Evolutionary conservation across 2,329 filamentous ascomycete genomes (phyloP), one percentile per base, ranked within the genome.

Genomic region (Proliferodiscus dingleyae): DNA sequence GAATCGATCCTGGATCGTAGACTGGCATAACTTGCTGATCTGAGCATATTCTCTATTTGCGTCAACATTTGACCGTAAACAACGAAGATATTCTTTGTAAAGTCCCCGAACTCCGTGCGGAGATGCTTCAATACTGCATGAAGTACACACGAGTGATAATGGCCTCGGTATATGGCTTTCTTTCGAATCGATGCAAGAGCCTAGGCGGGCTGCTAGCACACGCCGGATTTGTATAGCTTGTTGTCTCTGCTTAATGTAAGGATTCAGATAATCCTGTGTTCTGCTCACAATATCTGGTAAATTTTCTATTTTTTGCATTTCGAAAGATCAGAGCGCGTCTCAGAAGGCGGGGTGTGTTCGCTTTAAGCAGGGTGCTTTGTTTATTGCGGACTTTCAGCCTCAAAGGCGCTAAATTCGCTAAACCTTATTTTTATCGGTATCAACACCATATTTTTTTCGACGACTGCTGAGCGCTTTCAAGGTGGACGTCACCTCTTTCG

Each of bases 141-240:
- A 58, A 21, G 64, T 49, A 36, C 73, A 69, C 29, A 71, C 58
- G 9, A 83, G 69, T 13, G 76, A 72, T 18, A 80, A 61, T 33
- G 56, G 61, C n/a, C 49, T 51, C 24, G 47, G 40, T 11, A 55
- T 23, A 9, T 73, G 67, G 39, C 70, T 60, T 22, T 68, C 62
- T 33, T 43, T 44, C 24, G 41, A 19, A 11, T 54, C 45, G 28
- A 75, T 58, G 52, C 68, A 71, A 18, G 72, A 68, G 22, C 70
- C 71, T 4, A 84, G 65, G 52, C 81, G 71, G 16, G 75, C 68
- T 33, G 75, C 71, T 37, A 81, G 59, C 23, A 80, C 65, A 40
- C 73, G 74, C 50, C 77, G 71, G 45, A 83, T 75, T 37, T 75
- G 74, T 28, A 72, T 67, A 39, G 73, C 70, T 53, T 83, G 76